Evolutionary conservation across 1,284 basidiomycete species (phyloP).

Genomic region (Trichosporon ovoides): DNA sequence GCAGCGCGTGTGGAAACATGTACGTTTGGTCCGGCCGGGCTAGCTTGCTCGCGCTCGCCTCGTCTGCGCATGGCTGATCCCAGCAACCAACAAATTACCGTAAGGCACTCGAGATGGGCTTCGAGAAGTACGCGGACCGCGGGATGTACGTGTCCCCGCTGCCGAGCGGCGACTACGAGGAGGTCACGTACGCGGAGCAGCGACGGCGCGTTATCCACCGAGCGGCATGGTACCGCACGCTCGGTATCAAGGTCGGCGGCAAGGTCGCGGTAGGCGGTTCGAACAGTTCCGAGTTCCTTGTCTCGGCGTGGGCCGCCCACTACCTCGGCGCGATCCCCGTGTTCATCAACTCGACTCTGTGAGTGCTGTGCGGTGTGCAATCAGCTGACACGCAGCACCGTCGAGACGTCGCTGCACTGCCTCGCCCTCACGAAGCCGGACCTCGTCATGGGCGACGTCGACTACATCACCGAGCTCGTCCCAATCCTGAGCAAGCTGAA

Average conservation of each 20-base stretch:
- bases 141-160: neutral
- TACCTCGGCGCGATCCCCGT: slow-evolving; percentile 38
- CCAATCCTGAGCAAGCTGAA: slow-evolving; percentile 7
- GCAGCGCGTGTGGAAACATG: slow-evolving; percentile 38
- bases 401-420: slow-evolving; percentile 27
- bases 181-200: slow-evolving; percentile 17
- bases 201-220: slow-evolving; percentile 21
- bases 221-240: slow-evolving; percentile 29
- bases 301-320: slow-evolving; percentile 31
- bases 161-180: slow-evolving; percentile 1
- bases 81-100: neutral
- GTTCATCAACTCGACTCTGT: slow-evolving; percentile 41
- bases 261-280: slow-evolving; percentile 34
- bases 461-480: slow-evolving; percentile 22
- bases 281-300: slow-evolving; percentile 31
- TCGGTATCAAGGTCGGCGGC: slow-evolving; percentile 28
- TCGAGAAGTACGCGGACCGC: neutral
- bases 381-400: neutral
- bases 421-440: slow-evolving; percentile 19
- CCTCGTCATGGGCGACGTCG: slow-evolving; percentile 29
- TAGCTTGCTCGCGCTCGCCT: too few relatives aligned
- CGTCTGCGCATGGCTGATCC: neutral
- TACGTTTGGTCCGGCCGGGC: slow-evolving; percentile 12
- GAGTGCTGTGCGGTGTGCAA: slow-evolving; percentile 30
- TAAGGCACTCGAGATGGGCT: slow-evolving; percentile 1